A percentile compares a stretch with the other conserved stretches of the same genome.
These are phyloP conservation scores for Agroathelia rolfsii DNA, from an alignment of 1,284 basidiomycete genomes.

Conservation along the genomic window DNA sequence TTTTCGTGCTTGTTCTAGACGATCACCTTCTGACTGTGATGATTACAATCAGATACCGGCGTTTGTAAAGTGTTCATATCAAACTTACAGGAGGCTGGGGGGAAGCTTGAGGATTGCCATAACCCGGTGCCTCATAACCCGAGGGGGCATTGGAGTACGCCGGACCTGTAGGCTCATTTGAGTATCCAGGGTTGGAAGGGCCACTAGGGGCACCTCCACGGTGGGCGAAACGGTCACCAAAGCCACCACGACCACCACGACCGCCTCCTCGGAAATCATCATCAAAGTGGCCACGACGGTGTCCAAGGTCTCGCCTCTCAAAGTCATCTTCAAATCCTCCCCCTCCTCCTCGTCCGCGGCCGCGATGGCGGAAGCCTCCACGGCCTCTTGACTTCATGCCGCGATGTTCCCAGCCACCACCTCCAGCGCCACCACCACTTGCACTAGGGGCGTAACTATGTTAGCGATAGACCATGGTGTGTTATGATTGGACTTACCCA, in stretches of 20 bases:
- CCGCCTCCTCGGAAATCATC: slow-evolving; percentile 21
- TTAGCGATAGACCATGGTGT: background rate
- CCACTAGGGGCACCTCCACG: slow-evolving; percentile 15
- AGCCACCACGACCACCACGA: slow-evolving; percentile 14
- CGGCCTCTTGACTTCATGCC: slow-evolving; percentile 25
- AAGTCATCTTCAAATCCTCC: too few species aligned
- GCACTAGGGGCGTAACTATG: slow-evolving; percentile 5
- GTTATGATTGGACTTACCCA: slow-evolving; percentile 18
- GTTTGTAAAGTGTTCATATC: slow-evolving; percentile 6
- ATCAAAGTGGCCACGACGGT: too few species aligned
- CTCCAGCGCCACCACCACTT: slow-evolving; percentile 26
- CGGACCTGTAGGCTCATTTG: slow-evolving; percentile 18
- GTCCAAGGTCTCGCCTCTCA: too few species aligned
- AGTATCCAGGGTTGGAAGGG: slow-evolving; percentile 19
- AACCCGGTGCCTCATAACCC: slow-evolving; percentile 13
- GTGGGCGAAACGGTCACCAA: slow-evolving; percentile 26
- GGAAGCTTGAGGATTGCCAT: slow-evolving; percentile 17
- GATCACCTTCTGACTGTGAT: slow-evolving; percentile 45
- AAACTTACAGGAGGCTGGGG: slow-evolving; percentile 14
- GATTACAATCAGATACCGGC: slow-evolving; percentile 1
- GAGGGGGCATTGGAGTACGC: slow-evolving; percentile 17
- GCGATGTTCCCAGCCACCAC: slow-evolving; percentile 40
- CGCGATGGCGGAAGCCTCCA: slow-evolving; percentile 26
- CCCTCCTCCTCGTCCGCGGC: slow-evolving; percentile 31
- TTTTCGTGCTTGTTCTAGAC: slow-evolving; percentile 71